phyloP scores from a whole-genome alignment of 768 basidiomycete genomes.

The Lactarius quietus region DNA sequence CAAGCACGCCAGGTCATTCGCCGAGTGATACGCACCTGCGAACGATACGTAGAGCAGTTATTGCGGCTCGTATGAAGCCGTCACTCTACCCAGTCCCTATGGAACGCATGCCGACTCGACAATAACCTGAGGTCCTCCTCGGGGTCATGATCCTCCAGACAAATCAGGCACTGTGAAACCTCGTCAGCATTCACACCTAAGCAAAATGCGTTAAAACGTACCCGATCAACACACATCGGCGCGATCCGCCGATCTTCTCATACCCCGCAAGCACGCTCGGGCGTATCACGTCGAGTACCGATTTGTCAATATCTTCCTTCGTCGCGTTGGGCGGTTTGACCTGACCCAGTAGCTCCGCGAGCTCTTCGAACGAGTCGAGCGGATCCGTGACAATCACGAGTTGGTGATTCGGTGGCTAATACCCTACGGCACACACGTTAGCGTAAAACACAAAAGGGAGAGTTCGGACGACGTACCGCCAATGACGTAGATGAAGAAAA shows the following conservation, averaged over 20 bases:
- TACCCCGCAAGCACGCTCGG: conserved; percentile 40
- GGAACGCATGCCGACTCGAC: conserved; percentile 86
- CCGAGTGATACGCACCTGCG: conserved; percentile 56
- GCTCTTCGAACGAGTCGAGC: conserved; percentile 76
- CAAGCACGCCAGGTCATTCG: not conserved
- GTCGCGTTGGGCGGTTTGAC: conserved; percentile 74
- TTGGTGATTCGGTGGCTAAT: conserved; percentile 85
- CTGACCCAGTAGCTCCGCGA: conserved; percentile 77
- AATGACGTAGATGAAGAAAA: too few species aligned
- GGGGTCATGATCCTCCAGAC: conserved; percentile 76
- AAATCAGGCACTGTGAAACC: conserved; percentile 67
- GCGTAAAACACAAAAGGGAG: too few species aligned
- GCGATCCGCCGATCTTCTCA: conserved; percentile 40
- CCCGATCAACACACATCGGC: conserved; percentile 76
- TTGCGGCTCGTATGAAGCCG: conserved; percentile 54
- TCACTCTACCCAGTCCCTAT: conserved; percentile 76
- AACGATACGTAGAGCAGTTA: conserved; percentile 89
- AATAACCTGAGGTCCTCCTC: conserved; percentile 81
- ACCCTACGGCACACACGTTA: too few species aligned
- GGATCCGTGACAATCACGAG: conserved; percentile 72
- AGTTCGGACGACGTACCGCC: too few species aligned
- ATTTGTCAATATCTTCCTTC: conserved; percentile 79
- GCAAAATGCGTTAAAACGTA: conserved; percentile 36
- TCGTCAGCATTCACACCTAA: not conserved
- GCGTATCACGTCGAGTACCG: conserved; percentile 72